Conservation (phyloP, 2,329 filamentous ascomycete species). For the Aspergillus uvarum region DNA sequence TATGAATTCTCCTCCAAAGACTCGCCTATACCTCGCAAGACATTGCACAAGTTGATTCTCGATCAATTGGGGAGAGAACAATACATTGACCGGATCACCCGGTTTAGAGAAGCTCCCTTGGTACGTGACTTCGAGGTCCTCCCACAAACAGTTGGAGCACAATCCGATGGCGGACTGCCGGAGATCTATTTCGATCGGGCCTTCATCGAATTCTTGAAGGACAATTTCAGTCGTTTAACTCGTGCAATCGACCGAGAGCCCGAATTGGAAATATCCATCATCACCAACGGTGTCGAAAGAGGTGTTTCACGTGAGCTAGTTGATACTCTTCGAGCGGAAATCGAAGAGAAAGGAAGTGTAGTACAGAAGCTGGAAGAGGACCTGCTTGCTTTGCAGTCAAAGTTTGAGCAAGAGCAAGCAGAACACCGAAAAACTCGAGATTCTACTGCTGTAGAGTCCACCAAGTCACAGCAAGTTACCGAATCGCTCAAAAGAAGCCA, state of each 20-base stretch:
- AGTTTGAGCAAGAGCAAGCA: conserved; percentile 67
- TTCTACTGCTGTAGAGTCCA: conserved; percentile 54
- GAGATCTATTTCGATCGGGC: conserved; percentile 81
- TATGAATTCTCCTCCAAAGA: conserved; percentile 99
- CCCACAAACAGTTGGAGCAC: conserved; percentile 63
- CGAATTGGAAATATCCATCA: conserved; percentile 77
- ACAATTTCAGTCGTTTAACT: conserved; percentile 84
- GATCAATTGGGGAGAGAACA: conserved; percentile 79
- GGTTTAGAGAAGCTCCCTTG: conserved; percentile 72
- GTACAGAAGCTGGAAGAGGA: conserved; percentile 59
- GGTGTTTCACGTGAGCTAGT: conserved; percentile 93
- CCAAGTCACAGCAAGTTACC: conserved; percentile 64
- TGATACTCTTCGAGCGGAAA: conserved; percentile 74
- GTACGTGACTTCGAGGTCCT: conserved; percentile 88
- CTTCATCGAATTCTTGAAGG: conserved; percentile 93
- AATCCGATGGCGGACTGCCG: conserved; percentile 59
- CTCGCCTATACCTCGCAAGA: conserved; percentile 80
- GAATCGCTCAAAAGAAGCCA: conserved; percentile 70
- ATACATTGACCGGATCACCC: conserved; percentile 78
- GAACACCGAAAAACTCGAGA: conserved; percentile 69
- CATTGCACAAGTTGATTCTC: conserved; percentile 74
- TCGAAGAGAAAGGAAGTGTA: conserved; percentile 68
- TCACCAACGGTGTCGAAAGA: conserved; percentile 77
- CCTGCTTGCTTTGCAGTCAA: conserved; percentile 55
- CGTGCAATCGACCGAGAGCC: conserved; percentile 89